These are phyloP conservation scores for Tardiomyces depauwii DNA, from an alignment of 1,139 yeast species.

Conservation along the genomic window DNA sequence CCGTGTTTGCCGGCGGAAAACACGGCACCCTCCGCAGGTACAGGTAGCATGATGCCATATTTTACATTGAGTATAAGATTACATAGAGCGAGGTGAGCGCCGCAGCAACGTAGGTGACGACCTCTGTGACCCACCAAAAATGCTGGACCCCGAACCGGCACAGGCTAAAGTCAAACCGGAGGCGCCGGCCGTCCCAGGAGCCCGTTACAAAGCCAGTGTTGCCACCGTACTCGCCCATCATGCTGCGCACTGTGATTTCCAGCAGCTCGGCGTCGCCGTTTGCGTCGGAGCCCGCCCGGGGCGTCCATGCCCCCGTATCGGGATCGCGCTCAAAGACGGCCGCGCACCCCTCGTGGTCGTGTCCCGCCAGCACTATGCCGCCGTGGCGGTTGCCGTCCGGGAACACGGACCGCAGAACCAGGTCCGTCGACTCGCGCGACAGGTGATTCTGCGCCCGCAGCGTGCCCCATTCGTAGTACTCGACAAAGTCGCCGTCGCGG, in stretches of 20 bases:
- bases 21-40: neutral
- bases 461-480: constrained; percentile 51
- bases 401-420: constrained; percentile 58
- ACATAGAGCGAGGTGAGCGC: neutral
- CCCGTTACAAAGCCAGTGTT: constrained; percentile 81
- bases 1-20: neutral
- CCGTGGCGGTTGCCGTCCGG: constrained; percentile 30
- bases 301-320: constrained; percentile 36
- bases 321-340: constrained; percentile 36
- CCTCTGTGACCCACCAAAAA: constrained; percentile 87
- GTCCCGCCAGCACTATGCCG: constrained; percentile 85
- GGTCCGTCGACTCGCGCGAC: constrained; percentile 51
- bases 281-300: constrained; percentile 7
- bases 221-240: constrained; percentile 96
- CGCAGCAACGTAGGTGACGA: constrained; percentile 36
- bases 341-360: constrained; percentile 93
- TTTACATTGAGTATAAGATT: neutral
- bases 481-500: constrained; percentile 69
- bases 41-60: neutral
- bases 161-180: constrained; percentile 53
- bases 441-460: constrained; percentile 85
- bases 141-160: constrained; percentile 88
- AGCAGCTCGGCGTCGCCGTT: constrained; percentile 31
- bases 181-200: constrained; percentile 31
- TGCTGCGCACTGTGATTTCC: constrained; percentile 79